Evolutionary conservation across 116 monocot species (phyloP), one percentile per base, ranked within the genome.

Genomic region (Trichopus zeylanicus): DNA sequence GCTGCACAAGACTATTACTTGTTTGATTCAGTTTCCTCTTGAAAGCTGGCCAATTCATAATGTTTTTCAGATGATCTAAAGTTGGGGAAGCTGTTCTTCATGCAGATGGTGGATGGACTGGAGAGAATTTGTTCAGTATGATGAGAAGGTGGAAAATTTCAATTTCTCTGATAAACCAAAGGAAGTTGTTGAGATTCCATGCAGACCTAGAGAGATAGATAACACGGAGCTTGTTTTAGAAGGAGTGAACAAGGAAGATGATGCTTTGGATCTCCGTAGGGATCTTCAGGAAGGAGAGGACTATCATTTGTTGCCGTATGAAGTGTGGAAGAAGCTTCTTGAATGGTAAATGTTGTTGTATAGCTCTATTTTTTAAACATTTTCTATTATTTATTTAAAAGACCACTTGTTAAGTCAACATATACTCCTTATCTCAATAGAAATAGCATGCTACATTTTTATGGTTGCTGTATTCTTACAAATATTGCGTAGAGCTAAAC

Each of bases 41-140:
- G 42, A 16, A 42, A 42, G n/a, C n/a, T 16, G n/a, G 7, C 42
- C n/a, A 42, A 42, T 42, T 42, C n/a, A 42, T 13, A 42, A 42
- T 42, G 42, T 13, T 42, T 15, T 42, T 2, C 42, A 16, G 3
- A 42, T 42, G 42, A 3, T n/a, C 13, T 42, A 16, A n/a, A 42
- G 1, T 42, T 42, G 16, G 13, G n/a, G n/a, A n/a, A 16, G n/a
- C 12, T 42, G 23, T 20, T 49, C 8, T 24, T 62, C 11, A 26
- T 66, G 55, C 79, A 87, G 95, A 62, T 97, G 95, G 95, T 97
- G 90, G 84, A 82, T 74, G 31, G 65, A 62, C n/a, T 97, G 95
- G 95, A 62, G 78, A 63, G 29, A 62, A 34, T 97, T 87, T 71
- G 90, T 84, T 26, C 59, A 60, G 6, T 42, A 67, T 19, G 72